Evolutionary conservation across 2,329 filamentous ascomycete species (phyloP), one percentile per base, ranked within the genome.

Genomic region (Hymenotorrendiella dingleyae): DNA sequence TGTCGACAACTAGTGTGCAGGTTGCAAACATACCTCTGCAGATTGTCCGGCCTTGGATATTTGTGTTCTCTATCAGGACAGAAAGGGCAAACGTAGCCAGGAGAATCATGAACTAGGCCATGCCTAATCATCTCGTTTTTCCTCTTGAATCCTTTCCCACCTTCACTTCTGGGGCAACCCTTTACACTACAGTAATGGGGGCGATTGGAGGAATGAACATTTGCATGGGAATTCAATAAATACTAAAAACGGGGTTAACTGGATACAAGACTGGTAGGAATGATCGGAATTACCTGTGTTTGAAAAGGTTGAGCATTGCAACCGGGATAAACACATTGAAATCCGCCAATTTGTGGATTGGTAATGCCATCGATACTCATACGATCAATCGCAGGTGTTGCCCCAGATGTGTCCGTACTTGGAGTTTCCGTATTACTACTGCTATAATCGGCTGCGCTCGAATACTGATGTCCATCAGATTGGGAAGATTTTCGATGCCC

Each of bases 41-140:
- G 69, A 70, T 97, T 97, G 63, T 98, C 93, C 24, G 93, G 93
- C 54, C 93, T 75, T 4, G 93, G 93, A 62, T 97, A 97, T 61
- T 85, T 90, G 64, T 96, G 91, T 62, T 96, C 89, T 53, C 89
- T 76, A 58, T 95, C 89, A 1, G 88, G 86, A 63, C 93, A 98
- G 61, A 96, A 97, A 0, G 93, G 93, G 63, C 93, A 98, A 22
- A 95, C 82, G 58, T 97, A 98, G 47, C 91, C 91, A 1, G 93
- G 93, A 6, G 88, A 94, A 52, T 89, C 84, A 59, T 98, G 93
- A 4, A 97, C 93, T 3, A 97, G 74, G 1, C 91, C 90, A 58
- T 84, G 80, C 21, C 80, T 67, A 35, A 84, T 84, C 80, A 84
- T 83, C 60, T 84, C 81, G 53, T 84, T 84, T 61, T 84, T 84